Conservation (phyloP, 1,284 basidiomycete genomes). For the Phenoliferia sp. region DNA sequence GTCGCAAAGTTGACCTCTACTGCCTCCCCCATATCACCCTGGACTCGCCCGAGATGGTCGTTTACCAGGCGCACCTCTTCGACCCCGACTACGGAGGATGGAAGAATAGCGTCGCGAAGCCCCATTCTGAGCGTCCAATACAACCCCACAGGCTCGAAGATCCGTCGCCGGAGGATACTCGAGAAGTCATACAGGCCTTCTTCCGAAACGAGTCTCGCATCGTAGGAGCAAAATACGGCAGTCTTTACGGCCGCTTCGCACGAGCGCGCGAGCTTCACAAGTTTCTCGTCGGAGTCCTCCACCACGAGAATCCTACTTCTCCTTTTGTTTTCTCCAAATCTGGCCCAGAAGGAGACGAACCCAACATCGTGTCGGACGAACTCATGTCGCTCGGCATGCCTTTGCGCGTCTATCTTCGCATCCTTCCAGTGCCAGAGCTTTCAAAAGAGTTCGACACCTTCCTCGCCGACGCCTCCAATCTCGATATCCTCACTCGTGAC, state of each 20-base stretch:
- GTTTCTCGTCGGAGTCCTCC: constrained; percentile 44
- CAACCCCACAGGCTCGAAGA: no score
- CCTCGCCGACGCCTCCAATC: constrained; percentile 50
- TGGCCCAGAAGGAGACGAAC: no score
- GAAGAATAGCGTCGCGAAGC: no score
- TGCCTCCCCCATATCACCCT: constrained; percentile 17
- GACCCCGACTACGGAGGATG: no score
- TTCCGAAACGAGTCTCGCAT: constrained; percentile 61
- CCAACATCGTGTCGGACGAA: no score
- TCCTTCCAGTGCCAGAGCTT: constrained; percentile 55
- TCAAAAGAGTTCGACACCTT: constrained; percentile 53
- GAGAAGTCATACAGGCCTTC: constrained; percentile 56
- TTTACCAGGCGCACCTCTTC: no score
- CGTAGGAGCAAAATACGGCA: constrained; percentile 62
- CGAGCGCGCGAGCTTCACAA: constrained; percentile 62
- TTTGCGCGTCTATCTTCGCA: constrained; percentile 55
- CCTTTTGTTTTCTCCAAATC: constrained; percentile 58
- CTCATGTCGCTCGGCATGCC: no score
- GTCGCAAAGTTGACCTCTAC: constrained; percentile 38
- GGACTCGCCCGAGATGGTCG: constrained; percentile 8
- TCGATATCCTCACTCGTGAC: constrained; percentile 50
- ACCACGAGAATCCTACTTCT: constrained; percentile 41
- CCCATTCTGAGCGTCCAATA: no score
- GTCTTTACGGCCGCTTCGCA: constrained; percentile 57
- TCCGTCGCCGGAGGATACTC: no score